Conservation (phyloP, 192 early-diverging fungal species). For the Chytriomyces hyalinus region DNA sequence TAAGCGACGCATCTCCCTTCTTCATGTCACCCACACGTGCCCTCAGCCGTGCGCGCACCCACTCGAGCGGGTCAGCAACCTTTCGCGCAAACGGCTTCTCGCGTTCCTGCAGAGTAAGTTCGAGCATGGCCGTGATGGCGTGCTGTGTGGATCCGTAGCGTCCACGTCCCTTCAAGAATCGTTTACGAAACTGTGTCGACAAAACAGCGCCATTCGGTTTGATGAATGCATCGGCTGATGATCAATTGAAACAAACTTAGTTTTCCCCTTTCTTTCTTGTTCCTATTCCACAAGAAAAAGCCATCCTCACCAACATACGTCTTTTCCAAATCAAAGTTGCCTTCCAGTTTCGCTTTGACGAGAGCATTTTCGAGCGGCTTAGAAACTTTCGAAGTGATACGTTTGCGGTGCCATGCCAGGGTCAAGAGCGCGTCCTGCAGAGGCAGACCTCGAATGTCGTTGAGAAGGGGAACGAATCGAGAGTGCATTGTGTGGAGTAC, state of each 20-base stretch:
- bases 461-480: slow-evolving; percentile 47
- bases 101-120: slow-evolving; percentile 55
- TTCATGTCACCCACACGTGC: not conserved
- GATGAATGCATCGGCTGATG: slow-evolving; percentile 53
- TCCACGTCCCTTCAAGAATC: slow-evolving; percentile 51
- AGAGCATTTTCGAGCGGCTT: slow-evolving; percentile 44
- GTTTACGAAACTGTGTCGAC: slow-evolving; percentile 34
- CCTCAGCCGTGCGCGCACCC: slow-evolving; percentile 46
- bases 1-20: not conserved
- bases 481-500: slow-evolving; percentile 52
- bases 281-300: not conserved
- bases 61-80: slow-evolving; percentile 51
- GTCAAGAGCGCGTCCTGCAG: slow-evolving; percentile 50
- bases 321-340: slow-evolving; percentile 47
- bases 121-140: slow-evolving; percentile 37
- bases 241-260: not conserved
- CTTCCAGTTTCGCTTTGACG: slow-evolving; percentile 45
- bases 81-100: slow-evolving; percentile 37
- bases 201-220: slow-evolving; percentile 44
- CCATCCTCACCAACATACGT: slow-evolving; percentile 54
- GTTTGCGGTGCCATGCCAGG: slow-evolving; percentile 46
- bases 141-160: slow-evolving; percentile 59
- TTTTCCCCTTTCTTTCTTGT: not conserved
- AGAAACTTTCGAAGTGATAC: slow-evolving; percentile 39
- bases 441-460: slow-evolving; percentile 48